Evolutionary conservation across 2,329 filamentous ascomycete genomes (phyloP), one percentile per base, ranked within the genome.

Genomic region (Mollisiaceae sp.): DNA sequence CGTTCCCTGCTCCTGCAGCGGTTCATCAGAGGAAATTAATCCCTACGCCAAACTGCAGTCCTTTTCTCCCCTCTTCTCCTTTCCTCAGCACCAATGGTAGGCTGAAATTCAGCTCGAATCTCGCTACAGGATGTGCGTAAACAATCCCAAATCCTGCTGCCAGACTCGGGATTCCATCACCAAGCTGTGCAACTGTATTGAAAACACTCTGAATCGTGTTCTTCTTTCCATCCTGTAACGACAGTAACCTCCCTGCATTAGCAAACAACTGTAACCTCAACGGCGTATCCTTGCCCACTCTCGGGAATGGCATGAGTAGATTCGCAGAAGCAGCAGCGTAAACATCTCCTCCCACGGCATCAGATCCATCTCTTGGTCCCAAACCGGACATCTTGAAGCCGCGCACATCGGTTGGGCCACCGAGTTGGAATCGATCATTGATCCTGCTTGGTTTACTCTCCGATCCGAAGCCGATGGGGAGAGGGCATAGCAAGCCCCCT

Each of bases 21-120:
- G 12, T 14, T 27, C 36, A 22, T 62, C 57, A 98, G 84, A 98
- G 80, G 77, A 99, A 97, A 80, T 92, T 96, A 75, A 99, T 93
- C 59, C 95, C 95, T 47, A 99, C 92, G n/a, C 95, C 95, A 73
- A 99, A 89, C 77, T 95, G 93, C 69, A 99, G 76, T 0, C 95
- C 95, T 81, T 99, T 99, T 63, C 94, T 87, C 18, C 88, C 90
- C 72, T 95, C 90, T 79, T 99, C 95, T 41, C 93, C 93, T 69
- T 86, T 89, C 65, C 95, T 86, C 74, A 93, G 78, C 20, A 94
- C 89, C 65, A 99, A 78, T 1, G 95, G 95, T 71, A 99, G 78
- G 73, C 91, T 93, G 77, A 99, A 97, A 79, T 99, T 99, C 71
- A 99, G 82, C 81, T 99, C 95, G 70, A 99, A 97, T 63, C 95